Conservation (phyloP, 176 grass and related monocot species). For the Musa acuminata region DNA sequence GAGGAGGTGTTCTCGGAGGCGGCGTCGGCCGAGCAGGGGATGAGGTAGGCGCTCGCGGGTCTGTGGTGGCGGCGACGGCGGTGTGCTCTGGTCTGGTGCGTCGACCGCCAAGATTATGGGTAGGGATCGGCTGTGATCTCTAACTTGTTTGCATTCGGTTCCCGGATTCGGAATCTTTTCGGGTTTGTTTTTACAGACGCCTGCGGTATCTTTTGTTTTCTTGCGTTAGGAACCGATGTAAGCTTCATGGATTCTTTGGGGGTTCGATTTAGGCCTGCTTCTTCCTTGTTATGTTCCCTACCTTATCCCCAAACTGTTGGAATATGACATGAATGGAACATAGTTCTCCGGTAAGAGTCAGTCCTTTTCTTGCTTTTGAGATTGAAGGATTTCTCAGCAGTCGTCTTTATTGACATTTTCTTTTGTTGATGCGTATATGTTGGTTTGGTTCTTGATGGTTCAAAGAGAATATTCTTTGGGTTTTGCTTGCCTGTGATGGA, state of each 20-base stretch:
- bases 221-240: no score
- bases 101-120: background rate
- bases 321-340: conserved; percentile 1
- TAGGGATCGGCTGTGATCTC: background rate
- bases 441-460: conserved; percentile 1
- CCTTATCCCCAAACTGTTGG: background rate
- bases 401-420: background rate
- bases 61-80: background rate
- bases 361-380: background rate
- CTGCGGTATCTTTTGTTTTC: background rate
- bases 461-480: conserved; percentile 6
- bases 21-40: background rate
- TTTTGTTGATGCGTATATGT: background rate
- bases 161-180: conserved; percentile 1
- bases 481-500: conserved; percentile 3
- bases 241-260: background rate
- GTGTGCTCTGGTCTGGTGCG: no score
- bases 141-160: background rate
- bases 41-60: background rate
- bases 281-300: background rate
- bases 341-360: background rate
- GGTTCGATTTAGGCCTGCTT: background rate
- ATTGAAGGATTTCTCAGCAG: background rate
- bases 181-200: background rate
- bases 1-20: background rate